Conservation (phyloP, 495 filamentous ascomycete species). For the Lophiotrema nucula region DNA sequence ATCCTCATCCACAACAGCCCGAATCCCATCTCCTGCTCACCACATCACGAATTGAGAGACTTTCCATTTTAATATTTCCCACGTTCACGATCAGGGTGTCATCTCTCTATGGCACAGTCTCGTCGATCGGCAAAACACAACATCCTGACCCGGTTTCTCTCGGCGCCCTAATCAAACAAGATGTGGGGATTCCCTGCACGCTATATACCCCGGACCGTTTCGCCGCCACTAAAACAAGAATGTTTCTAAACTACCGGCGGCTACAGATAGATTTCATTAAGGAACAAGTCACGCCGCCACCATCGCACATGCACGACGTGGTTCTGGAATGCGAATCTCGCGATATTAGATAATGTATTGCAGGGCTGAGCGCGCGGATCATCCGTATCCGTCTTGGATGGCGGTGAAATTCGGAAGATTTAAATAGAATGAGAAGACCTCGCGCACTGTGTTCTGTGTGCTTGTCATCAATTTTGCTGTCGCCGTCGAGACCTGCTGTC, state of each 20-base stretch:
- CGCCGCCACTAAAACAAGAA: constrained; percentile 20
- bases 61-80: not conserved
- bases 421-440: not conserved
- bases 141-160: not conserved
- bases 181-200: too few species aligned
- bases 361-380: constrained; percentile 9
- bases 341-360: too few species aligned
- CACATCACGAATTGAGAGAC: not conserved
- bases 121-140: too few species aligned
- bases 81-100: not conserved
- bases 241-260: constrained; percentile 24
- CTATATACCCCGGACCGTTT: constrained; percentile 37
- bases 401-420: constrained; percentile 5
- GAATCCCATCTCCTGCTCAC: not conserved
- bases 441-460: not conserved
- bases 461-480: not conserved
- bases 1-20: too few species aligned
- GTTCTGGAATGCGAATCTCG: constrained; percentile 4
- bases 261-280: constrained; percentile 32
- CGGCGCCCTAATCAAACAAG: not conserved
- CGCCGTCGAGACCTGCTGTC: not conserved
- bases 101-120: not conserved
- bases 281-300: constrained; percentile 27
- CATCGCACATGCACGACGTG: not conserved
- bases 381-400: not conserved